These are phyloP conservation scores for Pythium grandisporangium DNA, from an alignment of 352 stramenopile genomes.

Conservation along the genomic window DNA sequence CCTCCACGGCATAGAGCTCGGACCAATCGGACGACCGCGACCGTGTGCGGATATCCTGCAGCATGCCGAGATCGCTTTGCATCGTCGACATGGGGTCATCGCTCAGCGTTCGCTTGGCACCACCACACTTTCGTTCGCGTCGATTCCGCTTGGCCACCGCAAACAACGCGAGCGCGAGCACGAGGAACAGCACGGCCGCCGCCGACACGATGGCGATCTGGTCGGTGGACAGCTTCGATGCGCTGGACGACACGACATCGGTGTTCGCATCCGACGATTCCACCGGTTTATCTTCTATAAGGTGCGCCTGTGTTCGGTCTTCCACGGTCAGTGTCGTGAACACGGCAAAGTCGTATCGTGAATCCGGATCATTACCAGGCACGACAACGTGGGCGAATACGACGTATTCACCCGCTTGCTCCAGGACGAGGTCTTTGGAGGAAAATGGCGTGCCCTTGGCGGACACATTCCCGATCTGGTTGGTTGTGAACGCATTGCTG, in stretches of 20 bases:
- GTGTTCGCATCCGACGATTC: neutral
- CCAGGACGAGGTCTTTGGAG: slow-evolving; percentile 15
- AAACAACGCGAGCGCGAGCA: slow-evolving; percentile 11
- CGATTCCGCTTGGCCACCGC: slow-evolving; percentile 1
- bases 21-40: slow-evolving; percentile 33
- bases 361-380: slow-evolving; percentile 3
- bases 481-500: slow-evolving; percentile 10
- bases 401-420: slow-evolving; percentile 11
- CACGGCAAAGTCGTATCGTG: slow-evolving; percentile 21
- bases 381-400: slow-evolving; percentile 28
- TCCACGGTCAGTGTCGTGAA: slow-evolving; percentile 12
- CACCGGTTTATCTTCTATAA: neutral
- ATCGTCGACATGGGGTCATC: slow-evolving; percentile 1
- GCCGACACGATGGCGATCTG: slow-evolving; percentile 17
- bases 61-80: slow-evolving; percentile 1
- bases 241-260: neutral
- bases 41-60: neutral
- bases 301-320: neutral
- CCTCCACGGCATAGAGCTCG: slow-evolving; percentile 31
- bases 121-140: slow-evolving; percentile 1
- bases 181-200: slow-evolving; percentile 14
- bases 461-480: slow-evolving; percentile 17
- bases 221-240: slow-evolving; percentile 7
- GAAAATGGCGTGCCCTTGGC: slow-evolving; percentile 4
- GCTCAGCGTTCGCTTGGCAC: slow-evolving; percentile 3